Percentiles rank a stretch among this genome's conserved stretches.
Evolutionary conservation across 805 yeast species (phyloP).

Genomic region (Ascoidea tarda): DNA sequence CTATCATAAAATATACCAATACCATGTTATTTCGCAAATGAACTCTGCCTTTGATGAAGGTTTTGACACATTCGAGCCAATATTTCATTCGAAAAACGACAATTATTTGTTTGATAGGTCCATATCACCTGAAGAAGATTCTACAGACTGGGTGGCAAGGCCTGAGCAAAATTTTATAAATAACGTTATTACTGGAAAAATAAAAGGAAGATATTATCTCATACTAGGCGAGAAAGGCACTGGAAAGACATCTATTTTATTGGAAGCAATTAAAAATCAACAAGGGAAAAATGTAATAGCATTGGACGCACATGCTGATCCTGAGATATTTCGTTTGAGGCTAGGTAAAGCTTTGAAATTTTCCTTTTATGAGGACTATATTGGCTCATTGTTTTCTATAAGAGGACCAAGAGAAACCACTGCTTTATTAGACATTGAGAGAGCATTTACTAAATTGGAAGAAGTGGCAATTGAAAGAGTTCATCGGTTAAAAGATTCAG

Average conservation of each 20-base stretch:
- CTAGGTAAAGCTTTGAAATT: slow-evolving; percentile 65
- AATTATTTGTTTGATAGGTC: not conserved
- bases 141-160: slow-evolving; percentile 52
- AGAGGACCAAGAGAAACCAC: slow-evolving; percentile 80
- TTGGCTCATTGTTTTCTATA: slow-evolving; percentile 68
- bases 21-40: slow-evolving; percentile 50
- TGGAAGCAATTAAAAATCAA: slow-evolving; percentile 55
- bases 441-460: slow-evolving; percentile 68
- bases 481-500: slow-evolving; percentile 7
- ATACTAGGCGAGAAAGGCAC: slow-evolving; percentile 80
- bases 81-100: slow-evolving; percentile 26
- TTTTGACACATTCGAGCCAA: slow-evolving; percentile 47
- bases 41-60: slow-evolving; percentile 51
- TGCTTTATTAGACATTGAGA: slow-evolving; percentile 65
- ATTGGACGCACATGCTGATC: slow-evolving; percentile 76
- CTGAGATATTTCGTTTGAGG: slow-evolving; percentile 66
- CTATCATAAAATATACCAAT: slow-evolving; percentile 49
- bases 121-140: slow-evolving; percentile 14
- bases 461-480: slow-evolving; percentile 46
- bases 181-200: slow-evolving; percentile 48
- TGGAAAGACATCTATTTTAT: slow-evolving; percentile 64
- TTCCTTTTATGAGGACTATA: slow-evolving; percentile 66
- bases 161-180: slow-evolving; percentile 54
- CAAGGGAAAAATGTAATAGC: slow-evolving; percentile 52
- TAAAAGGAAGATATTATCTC: slow-evolving; percentile 54